phyloP scores from a whole-genome alignment of 139 green algal species.

The Chlorella sp. region DNA sequence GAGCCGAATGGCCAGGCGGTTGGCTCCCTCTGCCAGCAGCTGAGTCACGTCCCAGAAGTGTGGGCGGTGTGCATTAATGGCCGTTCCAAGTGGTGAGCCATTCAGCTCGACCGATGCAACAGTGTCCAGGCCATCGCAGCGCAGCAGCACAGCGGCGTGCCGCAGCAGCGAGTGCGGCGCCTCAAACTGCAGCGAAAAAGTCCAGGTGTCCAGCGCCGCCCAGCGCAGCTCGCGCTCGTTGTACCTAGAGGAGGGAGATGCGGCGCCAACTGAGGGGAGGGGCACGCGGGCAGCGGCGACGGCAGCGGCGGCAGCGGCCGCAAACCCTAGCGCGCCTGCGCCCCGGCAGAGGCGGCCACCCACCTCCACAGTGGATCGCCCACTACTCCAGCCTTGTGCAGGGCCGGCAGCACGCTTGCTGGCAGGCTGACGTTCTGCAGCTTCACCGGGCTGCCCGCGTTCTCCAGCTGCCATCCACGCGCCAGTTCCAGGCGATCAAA shows the following conservation, averaged over 20 bases:
- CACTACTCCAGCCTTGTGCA: constrained; percentile 12
- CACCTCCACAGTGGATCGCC: constrained; percentile 20
- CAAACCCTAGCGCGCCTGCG: neutral
- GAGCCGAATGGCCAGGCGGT: constrained; percentile 35
- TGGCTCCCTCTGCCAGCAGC: neutral
- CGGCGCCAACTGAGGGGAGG: neutral
- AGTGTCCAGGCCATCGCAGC: constrained; percentile 25
- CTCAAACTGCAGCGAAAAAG: constrained; percentile 52
- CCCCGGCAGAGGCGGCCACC: too few species aligned
- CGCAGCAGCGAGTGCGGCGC: neutral
- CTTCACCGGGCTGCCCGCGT: constrained; percentile 3
- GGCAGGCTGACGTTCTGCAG: neutral
- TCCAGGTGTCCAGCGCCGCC: constrained; percentile 71
- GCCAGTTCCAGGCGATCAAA: neutral
- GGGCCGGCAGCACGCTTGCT: neutral
- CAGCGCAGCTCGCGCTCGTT: constrained; percentile 65
- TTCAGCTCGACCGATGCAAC: constrained; percentile 64
- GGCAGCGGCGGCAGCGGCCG: neutral
- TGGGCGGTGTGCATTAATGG: constrained; percentile 58
- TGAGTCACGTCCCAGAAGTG: constrained; percentile 14
- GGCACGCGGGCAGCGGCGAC: neutral
- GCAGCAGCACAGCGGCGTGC: constrained; percentile 4
- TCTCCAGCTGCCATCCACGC: constrained; percentile 20
- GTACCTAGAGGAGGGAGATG: constrained; percentile 44
- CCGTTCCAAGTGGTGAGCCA: constrained; percentile 15